Conservation (phyloP, 495 filamentous ascomycete species). For the Chaetomidium leptoderma region DNA sequence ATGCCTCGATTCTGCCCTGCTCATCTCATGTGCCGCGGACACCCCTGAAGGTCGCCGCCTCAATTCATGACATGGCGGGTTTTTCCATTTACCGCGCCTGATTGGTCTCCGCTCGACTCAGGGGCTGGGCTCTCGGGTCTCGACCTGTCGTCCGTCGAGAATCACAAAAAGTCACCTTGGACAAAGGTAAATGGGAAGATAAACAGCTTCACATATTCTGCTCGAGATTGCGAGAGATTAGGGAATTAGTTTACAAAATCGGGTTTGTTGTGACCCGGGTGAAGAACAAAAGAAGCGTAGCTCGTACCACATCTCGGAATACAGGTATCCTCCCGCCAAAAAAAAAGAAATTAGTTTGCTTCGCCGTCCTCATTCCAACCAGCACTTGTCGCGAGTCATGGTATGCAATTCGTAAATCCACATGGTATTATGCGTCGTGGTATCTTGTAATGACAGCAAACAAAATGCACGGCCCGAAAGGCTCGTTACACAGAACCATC, state of each 20-base stretch:
- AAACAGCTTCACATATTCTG: background rate
- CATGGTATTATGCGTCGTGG: background rate
- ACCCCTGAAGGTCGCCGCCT: background rate
- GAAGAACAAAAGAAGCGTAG: background rate
- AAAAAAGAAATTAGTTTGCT: background rate
- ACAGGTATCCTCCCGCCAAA: background rate
- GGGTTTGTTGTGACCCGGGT: background rate
- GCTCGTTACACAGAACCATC: slow-evolving; percentile 15
- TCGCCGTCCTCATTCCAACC: slow-evolving; percentile 1
- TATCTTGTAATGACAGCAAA: background rate
- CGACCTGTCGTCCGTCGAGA: no score
- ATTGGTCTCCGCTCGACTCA: no score
- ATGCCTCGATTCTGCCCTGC: background rate
- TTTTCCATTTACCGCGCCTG: background rate
- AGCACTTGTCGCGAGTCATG: background rate
- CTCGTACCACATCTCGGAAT: background rate
- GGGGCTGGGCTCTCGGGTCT: no score
- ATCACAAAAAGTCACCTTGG: background rate
- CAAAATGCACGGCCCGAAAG: background rate
- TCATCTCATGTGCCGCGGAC: background rate
- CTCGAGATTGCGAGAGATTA: slow-evolving; percentile 13
- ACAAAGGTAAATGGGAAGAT: background rate
- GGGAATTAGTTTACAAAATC: slow-evolving; percentile 12
- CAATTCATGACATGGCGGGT: background rate
- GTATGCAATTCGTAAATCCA: background rate